Evolutionary conservation across 139 green algal species (phyloP), one percentile per base, ranked within the genome.

Genomic region (Haematococcus lacustris): DNA sequence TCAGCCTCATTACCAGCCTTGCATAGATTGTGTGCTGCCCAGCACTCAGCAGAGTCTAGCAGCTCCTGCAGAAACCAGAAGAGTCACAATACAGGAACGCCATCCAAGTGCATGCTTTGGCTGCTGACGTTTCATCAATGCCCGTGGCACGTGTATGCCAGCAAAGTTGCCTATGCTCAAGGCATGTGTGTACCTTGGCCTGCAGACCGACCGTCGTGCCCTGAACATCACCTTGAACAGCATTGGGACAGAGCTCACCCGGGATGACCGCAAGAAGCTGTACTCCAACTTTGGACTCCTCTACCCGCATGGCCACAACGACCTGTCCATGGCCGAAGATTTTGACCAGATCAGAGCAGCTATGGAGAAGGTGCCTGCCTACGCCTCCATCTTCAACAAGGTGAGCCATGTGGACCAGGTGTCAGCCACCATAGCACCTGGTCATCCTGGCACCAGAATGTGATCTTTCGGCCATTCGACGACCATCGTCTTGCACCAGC

Each of bases 161-260:
- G 13, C 17, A 13, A 57, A 57, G n/a, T n/a, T n/a, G n/a, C n/a
- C n/a, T n/a, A n/a, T n/a, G n/a, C n/a, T n/a, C n/a, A n/a, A n/a
- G n/a, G 47, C 17, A 57, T 13, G 47, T 57, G 47, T n/a, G 13
- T 57, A 57, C 47, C 47, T 57, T 57, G 47, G 28, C 38, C 39
- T 39, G 68, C 82, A 95, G 88, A 96, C 95, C 25, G 95, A 99
- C 85, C 78, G 93, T 32, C 85, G 95, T 1, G 95, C 94, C 21
- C 85, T 99, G 25, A 98, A 97, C 88, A 98, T 99, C 82, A 99
- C 95, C 1, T 86, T 99, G 51, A 99, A 99, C 90, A 91, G 79
- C 30, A 96, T 98, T 38, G 94, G 93, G 50, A 98, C 93, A 0
- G 94, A 98, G 82, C 86, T 98, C 34, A 97, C 94, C 3, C 88